These are phyloP conservation scores for Gyromitra esculenta DNA, from an alignment of 2,329 filamentous ascomycete species.

Conservation along the genomic window DNA sequence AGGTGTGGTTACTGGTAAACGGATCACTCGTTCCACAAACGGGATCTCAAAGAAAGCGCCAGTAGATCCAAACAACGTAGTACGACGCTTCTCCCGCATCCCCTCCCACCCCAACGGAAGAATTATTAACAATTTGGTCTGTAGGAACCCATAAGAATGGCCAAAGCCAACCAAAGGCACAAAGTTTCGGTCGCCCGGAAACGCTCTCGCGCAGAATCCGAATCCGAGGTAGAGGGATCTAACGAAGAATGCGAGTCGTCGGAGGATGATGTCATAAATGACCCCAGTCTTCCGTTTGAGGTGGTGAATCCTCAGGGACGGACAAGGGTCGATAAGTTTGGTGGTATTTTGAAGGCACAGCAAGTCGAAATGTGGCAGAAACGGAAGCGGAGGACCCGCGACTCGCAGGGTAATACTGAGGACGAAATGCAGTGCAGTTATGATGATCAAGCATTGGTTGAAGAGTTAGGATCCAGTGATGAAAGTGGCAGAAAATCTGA, in stretches of 20 bases:
- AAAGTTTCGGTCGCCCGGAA: conserved; percentile 31
- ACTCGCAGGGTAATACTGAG: conserved; percentile 8
- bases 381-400: conserved; percentile 19
- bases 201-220: conserved; percentile 16
- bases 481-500: not conserved
- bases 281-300: conserved; percentile 37
- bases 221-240: conserved; percentile 30
- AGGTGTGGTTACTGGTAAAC: conserved; percentile 26
- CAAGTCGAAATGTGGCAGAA: conserved; percentile 45
- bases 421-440: conserved; percentile 1
- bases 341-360: conserved; percentile 52
- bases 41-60: conserved; percentile 44
- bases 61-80: conserved; percentile 41
- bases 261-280: conserved; percentile 38
- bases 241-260: conserved; percentile 18
- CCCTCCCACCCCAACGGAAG: not conserved
- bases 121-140: conserved; percentile 11
- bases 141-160: conserved; percentile 36
- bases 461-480: not conserved
- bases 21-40: conserved; percentile 46
- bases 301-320: conserved; percentile 44
- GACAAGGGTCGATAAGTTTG: conserved; percentile 48
- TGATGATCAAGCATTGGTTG: conserved; percentile 5
- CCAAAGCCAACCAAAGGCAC: conserved; percentile 18
- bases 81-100: conserved; percentile 10